Evolutionary conservation across 192 early-diverging fungal genomes (phyloP), one percentile per base, ranked within the genome.

Genomic region (Kickxella alabastrina): DNA sequence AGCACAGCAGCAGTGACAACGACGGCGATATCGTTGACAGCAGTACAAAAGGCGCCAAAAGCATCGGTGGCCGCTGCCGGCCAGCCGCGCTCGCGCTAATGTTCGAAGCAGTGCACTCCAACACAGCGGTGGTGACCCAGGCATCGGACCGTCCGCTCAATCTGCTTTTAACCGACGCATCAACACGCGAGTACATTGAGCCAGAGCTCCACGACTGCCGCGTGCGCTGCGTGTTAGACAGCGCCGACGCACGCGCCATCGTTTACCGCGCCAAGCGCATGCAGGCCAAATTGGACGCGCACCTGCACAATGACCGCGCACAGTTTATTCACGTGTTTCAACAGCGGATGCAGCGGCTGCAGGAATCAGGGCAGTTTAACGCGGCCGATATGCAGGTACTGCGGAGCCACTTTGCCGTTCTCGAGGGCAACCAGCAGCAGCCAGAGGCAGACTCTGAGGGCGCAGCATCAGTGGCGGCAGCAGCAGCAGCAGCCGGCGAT

Each of bases 191-290:
- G 17, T 62, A 62, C 46, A 31, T 29, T 7, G 29, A 43, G 37
- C 52, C 59, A n/a, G 59, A 62, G 39, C 52, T 62, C 10, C 59
- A 62, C 19, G 52, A 49, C 45, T 43, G 44, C 15, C 59, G 59
- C 31, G 59, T 62, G 38, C 59, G 59, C 21, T 54, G 59, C 39
- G 59, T 62, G 45, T 54, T 62, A 15, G 59, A 62, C 23, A 32
- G 52, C 24, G 45, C 52, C 34, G 59, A 62, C 28, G 43, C 59
- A 15, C 51, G 59, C 17, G 59, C 52, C 27, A 47, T 62, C 8
- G 29, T 62, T 4, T 62, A 62, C 28, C 37, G 59, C 1, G 59
- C 59, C 38, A 47, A 48, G 22, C 59, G 59, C 24, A 62, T 62
- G 59, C 52, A 41, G 45, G 38, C 32, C 24, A 54, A 43, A 25